These are phyloP conservation scores for Aureobasidium sp. DNA, from an alignment of 2,329 filamentous ascomycete species.

Conservation along the genomic window DNA sequence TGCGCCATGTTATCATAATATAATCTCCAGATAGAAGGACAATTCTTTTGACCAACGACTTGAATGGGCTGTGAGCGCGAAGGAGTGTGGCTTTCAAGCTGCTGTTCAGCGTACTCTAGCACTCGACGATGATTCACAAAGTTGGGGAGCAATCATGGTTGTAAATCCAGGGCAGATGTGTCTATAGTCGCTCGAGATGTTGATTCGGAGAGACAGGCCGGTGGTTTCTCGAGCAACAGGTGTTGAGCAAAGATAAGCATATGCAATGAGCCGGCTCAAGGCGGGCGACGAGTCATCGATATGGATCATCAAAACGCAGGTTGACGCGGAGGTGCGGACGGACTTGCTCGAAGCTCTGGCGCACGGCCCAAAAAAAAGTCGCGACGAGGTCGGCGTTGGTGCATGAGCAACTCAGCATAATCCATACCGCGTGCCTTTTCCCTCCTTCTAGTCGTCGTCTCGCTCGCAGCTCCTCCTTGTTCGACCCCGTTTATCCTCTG, in stretches of 20 bases:
- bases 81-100: too few relatives aligned
- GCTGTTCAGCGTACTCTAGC: too few relatives aligned
- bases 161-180: too few relatives aligned
- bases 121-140: too few relatives aligned
- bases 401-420: conserved; percentile 3
- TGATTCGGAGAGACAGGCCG: background rate
- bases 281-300: background rate
- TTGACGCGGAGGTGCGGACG: background rate
- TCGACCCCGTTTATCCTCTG: background rate
- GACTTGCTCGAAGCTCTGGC: background rate
- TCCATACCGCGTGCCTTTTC: conserved; percentile 1
- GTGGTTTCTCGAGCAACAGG: background rate
- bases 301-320: background rate
- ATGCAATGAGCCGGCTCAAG: background rate
- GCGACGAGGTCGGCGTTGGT: background rate
- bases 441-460: background rate
- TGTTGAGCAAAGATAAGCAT: background rate
- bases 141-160: too few relatives aligned
- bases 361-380: background rate
- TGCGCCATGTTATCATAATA: too few relatives aligned
- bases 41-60: too few relatives aligned
- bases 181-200: too few relatives aligned
- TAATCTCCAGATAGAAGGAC: too few relatives aligned
- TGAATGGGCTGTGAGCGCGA: too few relatives aligned
- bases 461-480: background rate